Conservation (phyloP, 139 green algal genomes). For the Chlorella sp. region DNA sequence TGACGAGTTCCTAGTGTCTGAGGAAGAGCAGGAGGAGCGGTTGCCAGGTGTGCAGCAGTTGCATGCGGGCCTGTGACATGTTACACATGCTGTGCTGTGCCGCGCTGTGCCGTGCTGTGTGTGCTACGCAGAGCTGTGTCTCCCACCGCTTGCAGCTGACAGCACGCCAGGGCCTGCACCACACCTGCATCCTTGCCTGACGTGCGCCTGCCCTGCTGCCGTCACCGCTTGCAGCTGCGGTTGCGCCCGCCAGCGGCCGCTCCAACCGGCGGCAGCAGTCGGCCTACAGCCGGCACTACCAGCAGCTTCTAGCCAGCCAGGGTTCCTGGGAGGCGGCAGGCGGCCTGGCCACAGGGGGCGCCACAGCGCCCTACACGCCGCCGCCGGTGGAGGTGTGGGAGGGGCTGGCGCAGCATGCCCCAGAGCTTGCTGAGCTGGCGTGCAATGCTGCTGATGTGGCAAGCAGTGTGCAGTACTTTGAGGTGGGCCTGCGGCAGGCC, state of each 20-base stretch:
- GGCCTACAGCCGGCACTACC: slow-evolving; percentile 15
- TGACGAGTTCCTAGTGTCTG: neutral
- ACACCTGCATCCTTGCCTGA: neutral
- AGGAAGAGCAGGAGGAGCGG: neutral
- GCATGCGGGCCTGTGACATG: neutral
- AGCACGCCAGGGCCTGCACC: neutral
- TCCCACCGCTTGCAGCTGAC: too few species aligned
- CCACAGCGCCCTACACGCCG: neutral
- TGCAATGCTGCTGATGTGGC: slow-evolving; percentile 34
- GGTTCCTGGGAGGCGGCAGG: slow-evolving; percentile 29
- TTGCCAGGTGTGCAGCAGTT: neutral
- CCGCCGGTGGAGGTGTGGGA: slow-evolving; percentile 41
- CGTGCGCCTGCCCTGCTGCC: neutral
- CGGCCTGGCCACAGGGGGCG: neutral
- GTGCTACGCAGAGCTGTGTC: too few species aligned
- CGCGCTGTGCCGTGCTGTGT: too few species aligned
- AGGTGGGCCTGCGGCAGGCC: neutral
- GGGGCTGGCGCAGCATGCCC: slow-evolving; percentile 25
- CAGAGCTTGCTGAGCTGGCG: slow-evolving; percentile 34
- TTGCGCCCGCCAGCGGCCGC: neutral
- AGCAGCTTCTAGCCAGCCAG: slow-evolving; percentile 27
- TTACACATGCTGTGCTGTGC: too few species aligned
- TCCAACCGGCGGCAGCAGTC: neutral
- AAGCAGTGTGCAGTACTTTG: slow-evolving; percentile 48
- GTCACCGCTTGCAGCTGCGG: neutral